Evolutionary conservation across 2,329 filamentous ascomycete genomes (phyloP), one percentile per base, ranked within the genome.

Genomic region (Exophiala sp.): DNA sequence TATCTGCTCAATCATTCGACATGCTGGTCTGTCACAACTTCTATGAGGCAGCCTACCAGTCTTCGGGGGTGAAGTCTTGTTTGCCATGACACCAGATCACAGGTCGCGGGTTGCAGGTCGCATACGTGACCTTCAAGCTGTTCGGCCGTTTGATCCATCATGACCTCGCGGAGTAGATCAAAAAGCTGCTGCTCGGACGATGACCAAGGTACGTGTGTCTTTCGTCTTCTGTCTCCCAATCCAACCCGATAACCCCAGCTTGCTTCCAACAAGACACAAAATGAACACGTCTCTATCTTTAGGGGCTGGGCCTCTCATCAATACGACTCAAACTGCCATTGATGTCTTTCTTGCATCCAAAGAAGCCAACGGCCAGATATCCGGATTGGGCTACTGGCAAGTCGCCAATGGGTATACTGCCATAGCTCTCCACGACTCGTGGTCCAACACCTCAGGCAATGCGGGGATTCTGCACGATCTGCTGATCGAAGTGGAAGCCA

Each of bases 391-490:
- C 35, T 58, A 56, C 39, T 58, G 55, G 55, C 55, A 58, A 46
- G 42, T 47, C 23, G 55, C 52, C 14, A 58, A 58, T 21, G 55
- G 53, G 16, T 58, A 58, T 27, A 56, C 55, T 1, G 55, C 55
- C 10, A 53, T 58, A 5, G 50, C 52, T 13, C 38, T 58, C 6
- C 55, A 58, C 37, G 55, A 58, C 21, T 14, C 41, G 24, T 58
- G 55, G 55, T 52, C 55, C 40, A 30, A 51, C 19, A 55, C 40
- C 8, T 22, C 34, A 2, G 29, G 42, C 41, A 35, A 53, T 38
- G 21, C 21, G 29, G 44, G 21, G 13, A 23, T 40, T 14, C 21
- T 58, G 16, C 42, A 53, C 24, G 44, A 50, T 11, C 47, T 53
- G 11, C 27, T 56, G 22, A 14, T 30, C n/a, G 47, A 43, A 10